Percentiles rank a stretch among this genome's conserved stretches.
phyloP scores from a whole-genome alignment of 257 asterid genomes.

The Salvia rosmarinus region DNA sequence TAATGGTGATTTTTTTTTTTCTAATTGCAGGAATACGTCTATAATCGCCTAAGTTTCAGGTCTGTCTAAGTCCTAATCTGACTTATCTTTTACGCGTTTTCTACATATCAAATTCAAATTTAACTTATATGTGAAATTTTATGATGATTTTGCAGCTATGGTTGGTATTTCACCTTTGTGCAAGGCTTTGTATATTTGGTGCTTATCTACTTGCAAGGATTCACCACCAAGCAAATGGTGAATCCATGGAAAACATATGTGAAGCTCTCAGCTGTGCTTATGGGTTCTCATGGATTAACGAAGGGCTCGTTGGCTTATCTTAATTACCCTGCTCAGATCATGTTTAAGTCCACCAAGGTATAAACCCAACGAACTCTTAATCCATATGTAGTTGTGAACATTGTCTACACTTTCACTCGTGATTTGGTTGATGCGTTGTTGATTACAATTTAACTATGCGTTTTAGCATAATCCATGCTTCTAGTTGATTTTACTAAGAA shows the following conservation, averaged over 20 bases:
- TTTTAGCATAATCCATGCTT: neutral
- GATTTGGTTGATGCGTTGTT: neutral
- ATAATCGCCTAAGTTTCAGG: slow-evolving; percentile 88
- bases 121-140: neutral
- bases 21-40: slow-evolving; percentile 78
- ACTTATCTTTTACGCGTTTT: neutral
- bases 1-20: slow-evolving; percentile 30
- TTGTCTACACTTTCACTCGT: neutral
- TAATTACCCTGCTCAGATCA: slow-evolving; percentile 94
- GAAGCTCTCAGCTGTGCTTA: slow-evolving; percentile 86
- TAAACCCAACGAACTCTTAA: neutral
- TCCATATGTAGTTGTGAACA: too few relatives aligned
- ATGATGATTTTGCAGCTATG: slow-evolving; percentile 62
- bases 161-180: slow-evolving; percentile 92
- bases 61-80: slow-evolving; percentile 29
- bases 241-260: slow-evolving; percentile 91
- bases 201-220: slow-evolving; percentile 74
- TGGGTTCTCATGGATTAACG: slow-evolving; percentile 96
- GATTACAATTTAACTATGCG: neutral
- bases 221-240: slow-evolving; percentile 93
- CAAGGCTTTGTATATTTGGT: slow-evolving; percentile 91
- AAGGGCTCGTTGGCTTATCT: slow-evolving; percentile 93
- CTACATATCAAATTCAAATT: neutral
- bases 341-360: slow-evolving; percentile 98
- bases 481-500: neutral